Evolutionary conservation across 352 stramenopile species (phyloP).

Genomic region (Globisporangium emineosum): DNA sequence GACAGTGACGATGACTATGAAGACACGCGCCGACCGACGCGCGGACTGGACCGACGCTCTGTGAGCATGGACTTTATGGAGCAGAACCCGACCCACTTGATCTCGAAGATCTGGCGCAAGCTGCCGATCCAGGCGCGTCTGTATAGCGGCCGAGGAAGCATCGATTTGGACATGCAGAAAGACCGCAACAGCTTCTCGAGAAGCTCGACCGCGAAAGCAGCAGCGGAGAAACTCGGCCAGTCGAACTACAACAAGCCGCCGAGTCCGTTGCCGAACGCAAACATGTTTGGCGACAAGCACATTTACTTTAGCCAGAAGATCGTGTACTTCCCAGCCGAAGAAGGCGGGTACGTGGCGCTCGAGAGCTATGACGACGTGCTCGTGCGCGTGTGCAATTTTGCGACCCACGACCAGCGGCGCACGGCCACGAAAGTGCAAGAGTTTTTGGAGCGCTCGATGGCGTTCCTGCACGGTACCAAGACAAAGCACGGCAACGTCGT

Average conservation of each 20-base stretch:
- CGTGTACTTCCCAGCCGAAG: slow-evolving; percentile 24
- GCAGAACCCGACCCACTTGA: slow-evolving; percentile 63
- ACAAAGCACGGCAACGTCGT: slow-evolving; percentile 71
- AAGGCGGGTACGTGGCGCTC: slow-evolving; percentile 38
- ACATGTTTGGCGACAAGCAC: slow-evolving; percentile 26
- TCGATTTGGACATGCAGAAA: slow-evolving; percentile 61
- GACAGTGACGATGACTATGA: slow-evolving; percentile 76
- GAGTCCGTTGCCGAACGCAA: slow-evolving; percentile 18
- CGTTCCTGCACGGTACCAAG: slow-evolving; percentile 58
- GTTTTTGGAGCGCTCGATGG: slow-evolving; percentile 75
- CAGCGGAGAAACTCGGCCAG: slow-evolving; percentile 33
- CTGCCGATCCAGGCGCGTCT: slow-evolving; percentile 70
- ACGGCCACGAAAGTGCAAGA: slow-evolving; percentile 73
- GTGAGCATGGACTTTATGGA: slow-evolving; percentile 83
- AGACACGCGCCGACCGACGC: slow-evolving; percentile 51
- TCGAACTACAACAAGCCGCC: slow-evolving; percentile 20
- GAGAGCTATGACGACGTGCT: slow-evolving; percentile 80
- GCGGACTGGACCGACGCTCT: slow-evolving; percentile 54
- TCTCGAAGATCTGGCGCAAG: slow-evolving; percentile 81
- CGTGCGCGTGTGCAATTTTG: slow-evolving; percentile 69
- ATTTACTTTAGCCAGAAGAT: slow-evolving; percentile 24
- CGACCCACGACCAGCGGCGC: slow-evolving; percentile 57
- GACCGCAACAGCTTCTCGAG: slow-evolving; percentile 58
- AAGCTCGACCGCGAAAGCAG: slow-evolving; percentile 46
- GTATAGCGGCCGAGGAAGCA: slow-evolving; percentile 41